Conservation (phyloP, 805 yeast genomes). For the Sungouiozyma ichnusensis region DNA sequence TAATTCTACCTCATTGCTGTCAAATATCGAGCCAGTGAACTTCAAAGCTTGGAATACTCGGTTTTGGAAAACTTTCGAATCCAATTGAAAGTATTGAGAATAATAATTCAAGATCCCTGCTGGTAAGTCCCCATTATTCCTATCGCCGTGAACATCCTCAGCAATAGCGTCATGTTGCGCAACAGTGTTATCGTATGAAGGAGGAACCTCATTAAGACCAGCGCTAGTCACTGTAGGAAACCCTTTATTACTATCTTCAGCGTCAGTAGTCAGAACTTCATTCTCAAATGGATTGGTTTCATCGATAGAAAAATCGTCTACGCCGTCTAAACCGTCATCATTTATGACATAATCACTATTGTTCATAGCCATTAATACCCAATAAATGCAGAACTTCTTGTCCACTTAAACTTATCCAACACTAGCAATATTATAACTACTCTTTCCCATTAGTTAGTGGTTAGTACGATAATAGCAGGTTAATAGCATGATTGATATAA, state of each 20-base stretch:
- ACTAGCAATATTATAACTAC: neutral
- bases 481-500: no score
- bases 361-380: neutral
- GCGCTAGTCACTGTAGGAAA: neutral
- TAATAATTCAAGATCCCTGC: constrained; percentile 21
- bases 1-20: constrained; percentile 41
- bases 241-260: neutral
- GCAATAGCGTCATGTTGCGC: neutral
- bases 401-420: neutral
- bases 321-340: constrained; percentile 22
- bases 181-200: constrained; percentile 5
- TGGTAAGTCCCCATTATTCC: constrained; percentile 5
- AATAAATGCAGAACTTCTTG: no score
- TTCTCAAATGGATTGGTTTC: constrained; percentile 17
- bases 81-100: constrained; percentile 17
- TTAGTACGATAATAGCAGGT: no score
- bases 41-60: constrained; percentile 7
- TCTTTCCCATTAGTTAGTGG: no score
- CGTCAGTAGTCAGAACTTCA: constrained; percentile 2
- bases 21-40: constrained; percentile 14
- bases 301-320: constrained; percentile 14
- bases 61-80: constrained; percentile 8
- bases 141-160: constrained; percentile 1
- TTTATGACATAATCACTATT: constrained; percentile 5
- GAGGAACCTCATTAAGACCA: constrained; percentile 2